These are phyloP conservation scores for Epichloe brachyelytri DNA, from an alignment of 2,329 filamentous ascomycete species.

Conservation along the genomic window DNA sequence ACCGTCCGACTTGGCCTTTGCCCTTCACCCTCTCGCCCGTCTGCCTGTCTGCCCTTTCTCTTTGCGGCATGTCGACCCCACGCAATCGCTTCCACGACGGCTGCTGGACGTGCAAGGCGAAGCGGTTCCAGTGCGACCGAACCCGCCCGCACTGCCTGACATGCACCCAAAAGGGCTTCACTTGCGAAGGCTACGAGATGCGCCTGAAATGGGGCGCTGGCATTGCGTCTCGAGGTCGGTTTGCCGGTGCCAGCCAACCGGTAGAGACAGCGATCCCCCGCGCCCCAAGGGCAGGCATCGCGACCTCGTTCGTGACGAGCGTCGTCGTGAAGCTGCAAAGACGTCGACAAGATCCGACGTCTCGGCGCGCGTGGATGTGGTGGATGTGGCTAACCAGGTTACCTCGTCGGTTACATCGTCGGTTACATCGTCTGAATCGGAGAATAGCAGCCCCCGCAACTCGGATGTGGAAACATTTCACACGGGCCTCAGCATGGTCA, in stretches of 20 bases:
- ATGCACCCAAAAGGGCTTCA: slow-evolving; percentile 1
- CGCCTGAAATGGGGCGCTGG: slow-evolving; percentile 4
- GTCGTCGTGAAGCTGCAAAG: not conserved
- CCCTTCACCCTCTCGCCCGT: not conserved
- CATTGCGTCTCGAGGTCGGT: slow-evolving; percentile 2
- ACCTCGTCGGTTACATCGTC: not conserved
- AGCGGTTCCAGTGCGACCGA: slow-evolving; percentile 2
- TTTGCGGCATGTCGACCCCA: slow-evolving; percentile 2
- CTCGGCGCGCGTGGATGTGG: not conserved
- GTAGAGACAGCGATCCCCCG: not conserved
- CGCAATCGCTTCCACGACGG: slow-evolving; percentile 4
- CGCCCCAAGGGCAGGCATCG: slow-evolving; percentile 2
- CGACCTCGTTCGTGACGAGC: slow-evolving; percentile 3
- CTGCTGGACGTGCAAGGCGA: slow-evolving; percentile 4
- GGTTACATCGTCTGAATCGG: not conserved
- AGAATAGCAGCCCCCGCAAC: not conserved
- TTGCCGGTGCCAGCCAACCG: slow-evolving; percentile 1
- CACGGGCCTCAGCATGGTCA: not conserved
- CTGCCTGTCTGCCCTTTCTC: not conserved
- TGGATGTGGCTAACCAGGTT: not conserved
- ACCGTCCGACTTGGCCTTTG: not conserved
- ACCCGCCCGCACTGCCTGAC: slow-evolving; percentile 1
- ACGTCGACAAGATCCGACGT: not conserved
- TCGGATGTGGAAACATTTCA: not conserved
- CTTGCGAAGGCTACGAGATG: slow-evolving; percentile 2